Conservation (phyloP, 2,329 filamentous ascomycete genomes). For the Leptographium procerum region DNA sequence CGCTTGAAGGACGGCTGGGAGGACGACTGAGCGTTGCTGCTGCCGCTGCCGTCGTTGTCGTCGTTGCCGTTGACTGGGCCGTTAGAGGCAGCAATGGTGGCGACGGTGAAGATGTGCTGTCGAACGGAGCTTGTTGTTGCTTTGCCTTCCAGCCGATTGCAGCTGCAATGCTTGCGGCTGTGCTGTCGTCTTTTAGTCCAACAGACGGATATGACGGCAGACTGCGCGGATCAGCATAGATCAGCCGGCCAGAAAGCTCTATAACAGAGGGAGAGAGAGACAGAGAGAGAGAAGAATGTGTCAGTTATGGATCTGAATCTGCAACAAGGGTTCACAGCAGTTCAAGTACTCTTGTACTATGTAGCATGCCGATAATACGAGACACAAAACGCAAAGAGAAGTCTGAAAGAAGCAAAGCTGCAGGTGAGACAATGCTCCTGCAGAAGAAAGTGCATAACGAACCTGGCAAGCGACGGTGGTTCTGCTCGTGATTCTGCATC, state of each 20-base stretch:
- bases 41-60: too few relatives aligned
- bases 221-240: constrained; percentile 60
- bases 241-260: constrained; percentile 34
- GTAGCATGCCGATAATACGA: too few relatives aligned
- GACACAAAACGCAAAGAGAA: too few relatives aligned
- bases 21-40: neutral
- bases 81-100: too few relatives aligned
- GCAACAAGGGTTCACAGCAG: neutral
- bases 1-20: neutral
- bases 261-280: neutral
- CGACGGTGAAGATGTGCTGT: neutral
- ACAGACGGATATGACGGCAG: constrained; percentile 63
- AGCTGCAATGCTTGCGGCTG: constrained; percentile 64
- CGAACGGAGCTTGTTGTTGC: neutral
- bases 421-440: neutral
- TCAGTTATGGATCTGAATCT: neutral
- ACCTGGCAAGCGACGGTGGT: neutral
- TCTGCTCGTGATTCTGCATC: constrained; percentile 2
- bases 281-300: neutral
- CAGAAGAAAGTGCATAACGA: neutral
- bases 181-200: constrained; percentile 43
- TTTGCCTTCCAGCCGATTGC: constrained; percentile 50
- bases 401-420: neutral
- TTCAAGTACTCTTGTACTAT: neutral
- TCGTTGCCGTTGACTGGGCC: too few relatives aligned